Evolutionary conservation across 345 rosid species (phyloP), one percentile per base, ranked within the genome.

Genomic region (Moricandia moricandioides): DNA sequence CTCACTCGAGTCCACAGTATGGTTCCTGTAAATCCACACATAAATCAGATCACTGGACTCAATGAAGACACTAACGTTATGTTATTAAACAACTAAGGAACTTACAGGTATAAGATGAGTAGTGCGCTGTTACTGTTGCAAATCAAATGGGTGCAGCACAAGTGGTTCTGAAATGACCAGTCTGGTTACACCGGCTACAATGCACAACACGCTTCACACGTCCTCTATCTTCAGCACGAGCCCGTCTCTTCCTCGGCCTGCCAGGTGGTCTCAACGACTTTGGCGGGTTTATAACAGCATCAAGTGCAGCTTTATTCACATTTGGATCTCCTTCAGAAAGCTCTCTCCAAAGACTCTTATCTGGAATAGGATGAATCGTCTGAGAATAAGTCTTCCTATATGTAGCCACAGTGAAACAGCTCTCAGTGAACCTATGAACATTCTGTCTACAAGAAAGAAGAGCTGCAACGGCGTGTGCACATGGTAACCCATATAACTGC

Each of bases 391-490:
- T 87, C 85, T 90, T 94, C 59, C 97, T 73, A 71, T 92, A 92
- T 1, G 95, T 92, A 57, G 99, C 97, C 24, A 94, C 97, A 1
- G 97, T 91, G 83, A 94, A 94, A 74, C 97, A 94, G 71, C 93
- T 94, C 85, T 94, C 97, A 0, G 99, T 91, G 67, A 91, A 92
- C 34, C 99, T 82, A 71, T 92, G 99, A 61, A 94, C 99, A 65
- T 92, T 94, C 86, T 94, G 99, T 83, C 99, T 83, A 87, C 99
- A 95, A 54, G 97, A 95, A 40, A 92, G 89, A 64, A 95, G 93
- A 14, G 99, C 98, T 0, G 99, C 93, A 62, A 95, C 99, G 0
- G 99, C 99, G 37, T 92, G 99, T 21, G 99, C 96, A 43, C 99
- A 95, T 4, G 99, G 99, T 71, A 95, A 78, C 49, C 97, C 99